These are phyloP conservation scores for Thalassiosira allenii DNA, from an alignment of 352 stramenopile genomes.

Conservation along the genomic window DNA sequence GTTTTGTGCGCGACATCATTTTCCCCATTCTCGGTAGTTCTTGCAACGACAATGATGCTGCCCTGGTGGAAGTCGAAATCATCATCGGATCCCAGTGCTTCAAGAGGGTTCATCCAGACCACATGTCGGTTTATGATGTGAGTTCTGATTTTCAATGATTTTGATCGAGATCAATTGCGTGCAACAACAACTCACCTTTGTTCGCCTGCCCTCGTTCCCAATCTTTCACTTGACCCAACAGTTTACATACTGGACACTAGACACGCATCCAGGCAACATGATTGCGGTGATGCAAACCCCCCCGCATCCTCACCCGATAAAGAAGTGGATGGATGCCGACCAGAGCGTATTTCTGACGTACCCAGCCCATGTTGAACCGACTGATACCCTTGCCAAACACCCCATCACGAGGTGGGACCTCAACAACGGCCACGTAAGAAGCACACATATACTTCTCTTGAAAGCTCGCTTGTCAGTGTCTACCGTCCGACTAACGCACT, in stretches of 20 bases:
- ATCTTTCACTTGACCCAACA: too few relatives aligned
- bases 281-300: conserved; percentile 52
- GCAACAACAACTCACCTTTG: too few relatives aligned
- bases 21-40: conserved; percentile 52
- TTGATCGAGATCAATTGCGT: too few relatives aligned
- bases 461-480: too few relatives aligned
- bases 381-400: conserved; percentile 43
- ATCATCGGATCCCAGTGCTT: conserved; percentile 55
- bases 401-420: conserved; percentile 54
- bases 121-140: conserved; percentile 21
- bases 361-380: conserved; percentile 20
- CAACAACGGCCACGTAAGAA: too few relatives aligned
- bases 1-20: conserved; percentile 54
- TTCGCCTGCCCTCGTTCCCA: too few relatives aligned
- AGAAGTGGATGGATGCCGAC: conserved; percentile 66
- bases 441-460: too few relatives aligned
- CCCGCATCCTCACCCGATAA: conserved; percentile 58
- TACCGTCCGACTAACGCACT: too few relatives aligned
- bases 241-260: conserved; percentile 72
- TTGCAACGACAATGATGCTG: conserved; percentile 29
- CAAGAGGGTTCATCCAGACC: conserved; percentile 67
- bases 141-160: too few relatives aligned
- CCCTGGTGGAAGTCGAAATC: conserved; percentile 48
- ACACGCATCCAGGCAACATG: conserved; percentile 69
- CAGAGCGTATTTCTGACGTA: conserved; percentile 44